phyloP scores from a whole-genome alignment of 352 stramenopile genomes.

The Blastocystis sp. region DNA sequence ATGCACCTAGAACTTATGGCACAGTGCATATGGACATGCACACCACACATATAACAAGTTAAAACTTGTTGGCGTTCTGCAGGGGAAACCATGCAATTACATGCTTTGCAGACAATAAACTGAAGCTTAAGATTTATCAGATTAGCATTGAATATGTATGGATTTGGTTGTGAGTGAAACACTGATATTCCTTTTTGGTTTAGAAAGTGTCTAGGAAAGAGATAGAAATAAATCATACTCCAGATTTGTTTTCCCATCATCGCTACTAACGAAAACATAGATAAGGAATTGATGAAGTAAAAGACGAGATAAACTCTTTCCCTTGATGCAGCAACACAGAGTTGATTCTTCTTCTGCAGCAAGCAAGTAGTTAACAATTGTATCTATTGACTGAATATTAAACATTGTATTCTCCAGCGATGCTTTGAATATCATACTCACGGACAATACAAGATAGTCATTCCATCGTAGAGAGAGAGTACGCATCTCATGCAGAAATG shows the following conservation, averaged over 20 bases:
- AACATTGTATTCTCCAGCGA: neutral
- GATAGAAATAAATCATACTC: neutral
- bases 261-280: neutral
- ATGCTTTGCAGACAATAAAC: neutral
- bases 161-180: neutral
- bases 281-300: neutral
- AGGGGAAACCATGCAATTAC: neutral
- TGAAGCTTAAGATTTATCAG: neutral
- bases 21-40: neutral
- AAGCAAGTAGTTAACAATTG: neutral
- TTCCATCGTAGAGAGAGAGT: neutral
- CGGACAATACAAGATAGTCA: neutral
- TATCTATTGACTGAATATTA: neutral
- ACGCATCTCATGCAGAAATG: neutral
- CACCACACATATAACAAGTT: neutral
- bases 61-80: neutral
- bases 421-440: neutral
- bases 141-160: neutral
- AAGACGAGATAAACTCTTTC: neutral
- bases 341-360: neutral
- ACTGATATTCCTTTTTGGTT: neutral
- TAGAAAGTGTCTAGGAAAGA: neutral
- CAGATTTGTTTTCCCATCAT: neutral
- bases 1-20: neutral
- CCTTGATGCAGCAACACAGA: neutral